Conservation (phyloP, 805 yeast genomes). For the Zygoascus bituminiphila region DNA sequence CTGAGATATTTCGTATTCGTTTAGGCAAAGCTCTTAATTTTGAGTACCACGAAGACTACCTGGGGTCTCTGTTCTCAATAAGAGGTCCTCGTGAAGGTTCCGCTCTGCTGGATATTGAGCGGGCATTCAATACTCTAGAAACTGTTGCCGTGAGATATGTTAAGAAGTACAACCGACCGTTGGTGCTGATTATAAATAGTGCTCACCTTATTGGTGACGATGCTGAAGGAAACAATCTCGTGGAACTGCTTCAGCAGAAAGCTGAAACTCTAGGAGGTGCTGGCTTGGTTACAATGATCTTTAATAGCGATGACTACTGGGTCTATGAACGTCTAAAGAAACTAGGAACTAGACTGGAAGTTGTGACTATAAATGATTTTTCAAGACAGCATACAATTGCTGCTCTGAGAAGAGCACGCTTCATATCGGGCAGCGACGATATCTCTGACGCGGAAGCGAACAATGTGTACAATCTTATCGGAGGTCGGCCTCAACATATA, state of each 20-base stretch:
- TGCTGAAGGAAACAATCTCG: conserved; percentile 60
- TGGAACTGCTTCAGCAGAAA: conserved; percentile 73
- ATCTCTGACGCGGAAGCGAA: conserved; percentile 38
- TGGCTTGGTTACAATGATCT: conserved; percentile 59
- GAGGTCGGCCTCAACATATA: conserved; percentile 80
- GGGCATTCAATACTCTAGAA: conserved; percentile 71
- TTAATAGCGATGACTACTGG: conserved; percentile 84
- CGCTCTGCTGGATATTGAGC: conserved; percentile 69
- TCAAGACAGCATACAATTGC: conserved; percentile 44
- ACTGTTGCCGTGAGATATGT: conserved; percentile 49
- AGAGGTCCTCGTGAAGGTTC: conserved; percentile 82
- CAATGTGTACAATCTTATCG: conserved; percentile 57
- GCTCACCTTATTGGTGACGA: conserved; percentile 69
- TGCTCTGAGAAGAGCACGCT: conserved; percentile 45
- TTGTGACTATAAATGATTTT: conserved; percentile 56
- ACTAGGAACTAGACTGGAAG: conserved; percentile 66
- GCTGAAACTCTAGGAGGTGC: conserved; percentile 73
- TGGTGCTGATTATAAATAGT: conserved; percentile 63
- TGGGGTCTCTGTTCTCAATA: conserved; percentile 72
- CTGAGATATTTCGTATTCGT: conserved; percentile 70
- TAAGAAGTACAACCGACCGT: conserved; percentile 40
- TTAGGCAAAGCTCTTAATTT: conserved; percentile 69
- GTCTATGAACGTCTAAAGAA: conserved; percentile 66
- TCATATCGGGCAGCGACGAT: conserved; percentile 33
- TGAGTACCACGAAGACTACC: conserved; percentile 70